A percentile compares a stretch with the other conserved stretches of the same genome.
Conservation (phyloP, 352 stramenopile genomes). For the Pythium phragmiticola region DNA sequence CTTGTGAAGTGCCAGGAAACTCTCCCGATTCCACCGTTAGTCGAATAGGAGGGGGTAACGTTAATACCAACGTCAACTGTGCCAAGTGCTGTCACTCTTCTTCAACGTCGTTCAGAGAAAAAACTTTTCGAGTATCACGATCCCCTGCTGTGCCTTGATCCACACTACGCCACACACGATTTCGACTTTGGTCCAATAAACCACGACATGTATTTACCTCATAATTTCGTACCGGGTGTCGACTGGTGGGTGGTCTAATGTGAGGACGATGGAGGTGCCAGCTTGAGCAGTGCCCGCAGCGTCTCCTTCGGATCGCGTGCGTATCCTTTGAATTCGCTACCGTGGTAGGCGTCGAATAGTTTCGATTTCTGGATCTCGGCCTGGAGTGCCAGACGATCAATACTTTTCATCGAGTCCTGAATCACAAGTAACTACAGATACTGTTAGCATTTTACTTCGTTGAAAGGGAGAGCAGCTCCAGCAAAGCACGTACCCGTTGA, state of each 20-base stretch:
- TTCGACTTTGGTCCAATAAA: background rate
- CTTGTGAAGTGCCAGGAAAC: background rate
- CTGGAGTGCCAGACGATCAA: conserved; percentile 65
- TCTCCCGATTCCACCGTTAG: background rate
- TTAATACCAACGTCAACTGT: background rate
- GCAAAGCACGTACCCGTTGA: conserved; percentile 10
- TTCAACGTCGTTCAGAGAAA: no score
- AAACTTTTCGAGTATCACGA: no score
- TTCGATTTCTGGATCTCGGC: conserved; percentile 66
- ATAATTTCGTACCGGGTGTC: conserved; percentile 3
- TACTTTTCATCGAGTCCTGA: conserved; percentile 59
- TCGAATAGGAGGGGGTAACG: background rate
- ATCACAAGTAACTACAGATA: conserved; percentile 48
- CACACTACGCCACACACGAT: no score
- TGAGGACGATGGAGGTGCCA: background rate
- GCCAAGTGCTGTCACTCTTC: no score
- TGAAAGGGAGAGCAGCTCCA: background rate
- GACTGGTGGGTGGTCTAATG: background rate
- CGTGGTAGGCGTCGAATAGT: conserved; percentile 73
- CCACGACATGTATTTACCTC: background rate
- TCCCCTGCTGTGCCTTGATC: no score
- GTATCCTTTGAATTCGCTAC: conserved; percentile 79
- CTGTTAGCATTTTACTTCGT: background rate
- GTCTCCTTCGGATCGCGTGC: conserved; percentile 66
- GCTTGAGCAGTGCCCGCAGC: conserved; percentile 51